Evolutionary conservation across 176 grass and related monocot species (phyloP).

Genomic region (Poa annua): DNA sequence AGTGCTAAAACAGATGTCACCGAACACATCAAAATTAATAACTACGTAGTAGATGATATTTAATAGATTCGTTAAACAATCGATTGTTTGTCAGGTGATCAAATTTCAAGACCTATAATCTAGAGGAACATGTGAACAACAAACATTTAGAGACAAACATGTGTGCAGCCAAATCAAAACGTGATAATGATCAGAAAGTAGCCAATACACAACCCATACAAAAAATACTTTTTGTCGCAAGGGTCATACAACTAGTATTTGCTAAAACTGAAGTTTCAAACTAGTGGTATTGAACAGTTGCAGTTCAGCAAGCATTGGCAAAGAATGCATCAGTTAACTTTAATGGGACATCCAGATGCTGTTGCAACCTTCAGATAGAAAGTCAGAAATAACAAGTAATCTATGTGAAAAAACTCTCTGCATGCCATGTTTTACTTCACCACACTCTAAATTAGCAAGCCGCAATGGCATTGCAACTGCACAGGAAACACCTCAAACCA

Average conservation of each 20-base stretch:
- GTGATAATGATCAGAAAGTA: too few species aligned
- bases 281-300: background rate
- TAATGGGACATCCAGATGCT: background rate
- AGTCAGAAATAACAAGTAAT: background rate
- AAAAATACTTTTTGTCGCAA: background rate
- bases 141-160: background rate
- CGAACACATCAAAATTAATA: background rate
- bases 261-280: constrained; percentile 14
- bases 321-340: background rate
- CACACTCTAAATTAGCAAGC: background rate
- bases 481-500: background rate
- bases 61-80: constrained; percentile 5
- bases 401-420: background rate
- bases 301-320: background rate
- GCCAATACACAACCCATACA: constrained; percentile 1
- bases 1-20: background rate
- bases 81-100: background rate
- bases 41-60: background rate
- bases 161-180: background rate
- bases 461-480: background rate
- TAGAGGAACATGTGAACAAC: background rate
- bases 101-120: background rate
- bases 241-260: background rate
- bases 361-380: background rate
- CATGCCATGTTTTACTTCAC: background rate